These are phyloP conservation scores for Rhynchosporium secalis DNA, from an alignment of 2,329 filamentous ascomycete genomes.

Conservation along the genomic window DNA sequence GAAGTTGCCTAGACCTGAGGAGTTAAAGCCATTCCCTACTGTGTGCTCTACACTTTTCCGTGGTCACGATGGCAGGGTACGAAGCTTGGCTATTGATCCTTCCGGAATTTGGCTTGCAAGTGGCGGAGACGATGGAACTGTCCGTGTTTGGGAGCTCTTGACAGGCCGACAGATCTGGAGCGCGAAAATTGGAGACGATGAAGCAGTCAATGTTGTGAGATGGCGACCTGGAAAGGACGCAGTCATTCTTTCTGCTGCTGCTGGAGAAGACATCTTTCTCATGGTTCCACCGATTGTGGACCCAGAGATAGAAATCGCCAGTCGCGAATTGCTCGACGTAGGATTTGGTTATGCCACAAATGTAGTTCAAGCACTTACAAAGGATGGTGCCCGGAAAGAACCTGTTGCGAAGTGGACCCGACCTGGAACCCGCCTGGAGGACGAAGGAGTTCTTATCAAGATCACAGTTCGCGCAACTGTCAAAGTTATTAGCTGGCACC, in stretches of 20 bases:
- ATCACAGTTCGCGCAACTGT: conserved; percentile 77
- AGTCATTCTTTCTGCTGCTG: conserved; percentile 78
- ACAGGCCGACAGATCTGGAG: conserved; percentile 89
- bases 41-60: conserved; percentile 83
- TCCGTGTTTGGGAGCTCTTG: conserved; percentile 84
- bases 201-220: conserved; percentile 79
- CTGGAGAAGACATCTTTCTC: conserved; percentile 82
- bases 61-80: conserved; percentile 85
- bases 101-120: conserved; percentile 83
- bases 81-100: conserved; percentile 82
- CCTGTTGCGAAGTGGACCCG: conserved; percentile 81
- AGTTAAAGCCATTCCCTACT: conserved; percentile 92
- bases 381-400: conserved; percentile 65
- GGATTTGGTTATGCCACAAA: conserved; percentile 93
- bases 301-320: conserved; percentile 71
- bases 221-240: conserved; percentile 87
- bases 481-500: conserved; percentile 91
- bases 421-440: conserved; percentile 70
- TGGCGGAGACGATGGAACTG: conserved; percentile 90
- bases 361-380: conserved; percentile 53
- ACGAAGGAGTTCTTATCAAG: conserved; percentile 76
- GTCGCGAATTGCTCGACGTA: conserved; percentile 74
- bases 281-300: conserved; percentile 73
- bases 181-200: conserved; percentile 73
- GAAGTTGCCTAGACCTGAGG: conserved; percentile 88